Base-by-base conservation (phyloP, 2,329 filamentous ascomycete genomes). In the Amauroascus verrucosus region DNA sequence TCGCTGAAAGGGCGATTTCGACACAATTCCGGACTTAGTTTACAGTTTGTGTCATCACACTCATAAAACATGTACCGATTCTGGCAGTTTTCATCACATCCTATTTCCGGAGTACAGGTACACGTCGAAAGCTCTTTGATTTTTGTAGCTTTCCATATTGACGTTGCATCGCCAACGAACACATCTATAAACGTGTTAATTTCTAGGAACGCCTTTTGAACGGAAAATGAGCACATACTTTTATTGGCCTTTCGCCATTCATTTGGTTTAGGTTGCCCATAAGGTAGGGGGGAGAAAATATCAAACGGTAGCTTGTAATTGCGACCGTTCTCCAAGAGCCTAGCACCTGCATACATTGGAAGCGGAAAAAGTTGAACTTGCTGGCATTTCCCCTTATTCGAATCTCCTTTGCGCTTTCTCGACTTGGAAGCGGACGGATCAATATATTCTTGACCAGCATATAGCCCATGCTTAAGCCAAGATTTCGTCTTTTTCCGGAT, bases 41-140 rank as follows among this genome's bases (percentile, higher is more conserved):
- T 86, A 74, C 93, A 98, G 67, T 96, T 98, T 54, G 79, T 84
- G 45, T 85, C 80, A 67, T 97, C 88, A 67, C 93, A 98, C 72
- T 98, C 93, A 68, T 96, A 97, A 53, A 95, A 83, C 89, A 97
- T 97, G 68, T 89, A 89, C 57, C 89, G 79, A 68, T 98, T 98
- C 65, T 95, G 86, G 70, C 93, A 98, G 62, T 86, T 79, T 58
- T 96, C 88, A 58, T 83, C 86, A 63, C 93, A 97, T 33, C 88
- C 89, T 51, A 84, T 82, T 51, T 90, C 86, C 6, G 79, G 75
- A 40, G 74, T 82, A 71, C 89, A 95, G 54, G 88, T 82, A 65
- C 89, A 95, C 65, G 82, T 80, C 55, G 85, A 88, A 57, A 87
- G 80, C 61, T 88, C 82, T 61, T 84, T 80, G 56, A 84, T 81